phyloP scores from a whole-genome alignment of 208 protist species.

The Leishmania gerbilli region DNA sequence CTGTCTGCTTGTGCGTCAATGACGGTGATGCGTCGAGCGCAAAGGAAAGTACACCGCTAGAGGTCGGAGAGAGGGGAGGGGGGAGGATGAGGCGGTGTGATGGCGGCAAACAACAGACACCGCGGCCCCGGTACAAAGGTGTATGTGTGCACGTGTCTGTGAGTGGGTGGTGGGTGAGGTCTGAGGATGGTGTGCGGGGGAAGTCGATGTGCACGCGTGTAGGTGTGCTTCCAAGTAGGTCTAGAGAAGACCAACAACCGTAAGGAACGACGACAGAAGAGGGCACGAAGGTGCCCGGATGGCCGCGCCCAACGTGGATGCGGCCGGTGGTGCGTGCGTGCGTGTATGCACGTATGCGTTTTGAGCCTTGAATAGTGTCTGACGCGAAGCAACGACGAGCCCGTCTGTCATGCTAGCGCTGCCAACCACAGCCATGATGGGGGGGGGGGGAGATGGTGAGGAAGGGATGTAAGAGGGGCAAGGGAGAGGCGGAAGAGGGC shows the following conservation, averaged over 20 bases:
- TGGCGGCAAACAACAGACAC: not conserved
- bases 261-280: not conserved
- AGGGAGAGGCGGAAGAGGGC: too few species aligned
- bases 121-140: not conserved
- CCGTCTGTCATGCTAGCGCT: not conserved
- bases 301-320: not conserved
- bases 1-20: not conserved
- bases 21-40: not conserved
- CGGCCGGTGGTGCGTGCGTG: too few species aligned
- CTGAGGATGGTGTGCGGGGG: not conserved
- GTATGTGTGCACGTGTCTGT: conserved; percentile 6
- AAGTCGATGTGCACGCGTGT: not conserved
- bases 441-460: not conserved
- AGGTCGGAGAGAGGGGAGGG: not conserved
- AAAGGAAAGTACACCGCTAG: not conserved
- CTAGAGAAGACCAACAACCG: not conserved
- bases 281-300: not conserved
- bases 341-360: not conserved
- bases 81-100: too few species aligned
- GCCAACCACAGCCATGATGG: not conserved
- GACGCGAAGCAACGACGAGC: not conserved
- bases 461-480: not conserved
- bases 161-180: not conserved
- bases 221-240: not conserved
- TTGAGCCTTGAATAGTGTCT: not conserved